Evolutionary conservation across 163 green algal genomes (phyloP), one percentile per base, ranked within the genome.

Genomic region (Coccomyxa subellipsoidea): DNA sequence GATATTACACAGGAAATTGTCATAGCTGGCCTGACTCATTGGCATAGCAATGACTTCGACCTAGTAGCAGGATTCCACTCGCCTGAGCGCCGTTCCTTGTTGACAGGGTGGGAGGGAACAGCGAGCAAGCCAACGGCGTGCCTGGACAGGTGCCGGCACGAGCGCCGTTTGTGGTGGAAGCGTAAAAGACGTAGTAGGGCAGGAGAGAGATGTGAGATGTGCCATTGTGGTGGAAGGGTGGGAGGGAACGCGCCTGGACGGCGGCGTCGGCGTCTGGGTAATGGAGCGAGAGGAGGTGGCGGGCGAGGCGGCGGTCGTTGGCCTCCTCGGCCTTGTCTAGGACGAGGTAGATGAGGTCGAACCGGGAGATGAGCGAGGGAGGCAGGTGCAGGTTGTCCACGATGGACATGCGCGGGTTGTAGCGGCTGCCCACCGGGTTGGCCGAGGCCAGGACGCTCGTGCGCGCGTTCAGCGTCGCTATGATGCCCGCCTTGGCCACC

Each of bases 321-420:
- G 84, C 81, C 81, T 93, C 86, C 59, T 97, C 87, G 10, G 90
- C 86, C 85, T 95, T 95, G 90, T 99, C 97, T 69, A 99, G 89
- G 18, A 98, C 80, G 72, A 97, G 89, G 89, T 96, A 98, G 85
- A 98, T 94, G 76, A 98, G 90, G 89, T 98, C 94, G 77, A 96
- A 98, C 47, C 96, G 90, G n/a, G 94, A 98, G 47, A 99, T 91
- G 77, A 99, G 92, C 0, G 93, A 97, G 69, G 96, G 95, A 36
- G 97, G 97, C 80, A 99, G 91, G 83, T 98, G 92, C 87, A 99
- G 98, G 95, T 99, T 99, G 38, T 99, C 96, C 29, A 97, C 91
- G 12, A 99, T 90, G 32, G 87, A 94, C 80, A 97, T 84, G 54
- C 89, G 80, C 3, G 95, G 96, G 89, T 99, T 96, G 92, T 99